Evolutionary conservation across 2,329 filamentous ascomycete genomes (phyloP).

Genomic region (Lizonia empirigonia): DNA sequence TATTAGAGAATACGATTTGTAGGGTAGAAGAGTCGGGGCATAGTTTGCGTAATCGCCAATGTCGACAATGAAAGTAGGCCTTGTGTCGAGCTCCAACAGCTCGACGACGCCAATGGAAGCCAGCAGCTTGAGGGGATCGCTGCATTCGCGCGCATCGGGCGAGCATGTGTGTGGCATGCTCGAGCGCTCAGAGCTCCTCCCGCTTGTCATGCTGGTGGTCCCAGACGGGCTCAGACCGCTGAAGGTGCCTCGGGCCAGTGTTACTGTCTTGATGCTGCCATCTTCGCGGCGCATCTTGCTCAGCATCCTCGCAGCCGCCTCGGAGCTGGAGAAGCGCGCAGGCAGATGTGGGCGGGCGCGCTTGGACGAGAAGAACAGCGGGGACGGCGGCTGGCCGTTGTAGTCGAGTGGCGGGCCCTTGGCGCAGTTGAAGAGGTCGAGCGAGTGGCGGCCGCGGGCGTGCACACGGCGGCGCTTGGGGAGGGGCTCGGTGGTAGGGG

Average conservation of each 20-base stretch:
- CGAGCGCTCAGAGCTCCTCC: constrained; percentile 61
- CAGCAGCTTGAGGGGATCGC: constrained; percentile 62
- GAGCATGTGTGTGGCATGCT: constrained; percentile 57
- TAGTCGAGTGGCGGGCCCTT: constrained; percentile 22
- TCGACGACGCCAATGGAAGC: constrained; percentile 71
- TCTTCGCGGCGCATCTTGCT: constrained; percentile 58
- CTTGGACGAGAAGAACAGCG: constrained; percentile 59
- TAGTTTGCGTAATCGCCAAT: constrained; percentile 64
- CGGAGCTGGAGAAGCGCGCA: constrained; percentile 62
- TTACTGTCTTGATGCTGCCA: constrained; percentile 58
- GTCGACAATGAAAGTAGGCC: constrained; percentile 78
- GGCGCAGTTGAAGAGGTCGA: constrained; percentile 46
- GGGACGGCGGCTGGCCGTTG: constrained; percentile 51
- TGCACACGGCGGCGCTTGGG: constrained; percentile 44
- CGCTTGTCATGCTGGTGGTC: constrained; percentile 58
- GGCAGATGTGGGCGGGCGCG: constrained; percentile 53
- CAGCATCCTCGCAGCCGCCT: constrained; percentile 63
- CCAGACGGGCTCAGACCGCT: constrained; percentile 45
- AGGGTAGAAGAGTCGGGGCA: constrained; percentile 56
- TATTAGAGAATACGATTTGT: constrained; percentile 71
- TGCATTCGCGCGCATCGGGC: constrained; percentile 57
- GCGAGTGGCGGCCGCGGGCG: constrained; percentile 38
- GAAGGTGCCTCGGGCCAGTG: constrained; percentile 55
- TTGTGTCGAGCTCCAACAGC: constrained; percentile 74
- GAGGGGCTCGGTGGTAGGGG: constrained; percentile 39